Conservation (phyloP, 805 yeast genomes). For the Huiozyma naganishii region DNA sequence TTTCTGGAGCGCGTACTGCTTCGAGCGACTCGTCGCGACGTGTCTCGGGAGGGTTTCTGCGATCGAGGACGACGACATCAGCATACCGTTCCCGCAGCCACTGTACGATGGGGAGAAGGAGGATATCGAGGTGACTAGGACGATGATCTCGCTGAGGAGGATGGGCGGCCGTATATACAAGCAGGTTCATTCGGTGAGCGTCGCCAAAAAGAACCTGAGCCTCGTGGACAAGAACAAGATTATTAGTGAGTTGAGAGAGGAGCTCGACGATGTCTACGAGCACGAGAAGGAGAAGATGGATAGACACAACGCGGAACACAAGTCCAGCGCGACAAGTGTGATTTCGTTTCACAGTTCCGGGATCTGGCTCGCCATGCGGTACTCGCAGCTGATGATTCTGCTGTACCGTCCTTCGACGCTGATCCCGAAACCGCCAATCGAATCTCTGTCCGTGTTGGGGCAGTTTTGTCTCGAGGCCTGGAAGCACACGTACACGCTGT, state of each 20-base stretch:
- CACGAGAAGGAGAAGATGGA: constrained; percentile 18
- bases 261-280: constrained; percentile 23
- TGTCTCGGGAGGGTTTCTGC: constrained; percentile 41
- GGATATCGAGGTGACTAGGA: constrained; percentile 31
- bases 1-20: constrained; percentile 40
- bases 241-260: constrained; percentile 27
- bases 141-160: constrained; percentile 34
- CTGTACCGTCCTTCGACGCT: constrained; percentile 41
- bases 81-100: constrained; percentile 33
- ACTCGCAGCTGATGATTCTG: constrained; percentile 36
- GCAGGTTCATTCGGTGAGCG: constrained; percentile 36
- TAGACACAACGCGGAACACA: constrained; percentile 8
- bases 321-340: constrained; percentile 5
- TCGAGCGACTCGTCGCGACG: constrained; percentile 39
- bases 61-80: constrained; percentile 40
- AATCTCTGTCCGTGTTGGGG: constrained; percentile 33
- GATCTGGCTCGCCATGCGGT: constrained; percentile 31
- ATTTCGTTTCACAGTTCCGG: constrained; percentile 29
- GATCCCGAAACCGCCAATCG: constrained; percentile 34
- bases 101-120: constrained; percentile 33
- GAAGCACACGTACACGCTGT: constrained; percentile 36
- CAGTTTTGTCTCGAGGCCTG: constrained; percentile 36
- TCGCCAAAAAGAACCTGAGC: constrained; percentile 24
- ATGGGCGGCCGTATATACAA: constrained; percentile 39
- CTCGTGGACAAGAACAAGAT: constrained; percentile 27